Evolutionary conservation across 73 alveolate species (phyloP).

Genomic region (Diophrys sp.): DNA sequence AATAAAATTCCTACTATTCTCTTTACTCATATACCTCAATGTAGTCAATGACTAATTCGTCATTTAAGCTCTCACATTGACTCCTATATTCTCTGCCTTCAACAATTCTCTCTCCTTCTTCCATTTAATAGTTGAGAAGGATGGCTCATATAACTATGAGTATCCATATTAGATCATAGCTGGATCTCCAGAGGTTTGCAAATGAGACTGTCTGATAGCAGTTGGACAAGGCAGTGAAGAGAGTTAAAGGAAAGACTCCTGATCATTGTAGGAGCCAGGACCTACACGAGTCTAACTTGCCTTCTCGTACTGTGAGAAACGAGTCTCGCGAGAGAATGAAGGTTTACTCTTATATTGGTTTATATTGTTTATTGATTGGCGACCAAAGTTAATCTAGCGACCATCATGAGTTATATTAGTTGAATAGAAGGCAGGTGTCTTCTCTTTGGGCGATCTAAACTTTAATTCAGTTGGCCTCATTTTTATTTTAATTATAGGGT

Average conservation of each 20-base stretch:
- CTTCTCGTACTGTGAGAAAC: conserved; percentile 4
- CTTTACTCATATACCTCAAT: neutral
- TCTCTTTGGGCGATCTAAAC: conserved; percentile 53
- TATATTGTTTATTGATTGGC: neutral
- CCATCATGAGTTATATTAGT: conserved; percentile 15
- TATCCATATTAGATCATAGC: neutral
- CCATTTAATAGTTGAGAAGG: neutral
- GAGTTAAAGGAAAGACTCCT: conserved; percentile 19
- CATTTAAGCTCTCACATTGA: neutral
- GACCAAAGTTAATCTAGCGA: neutral
- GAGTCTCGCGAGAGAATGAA: neutral
- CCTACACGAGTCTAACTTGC: conserved; percentile 12
- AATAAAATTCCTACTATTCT: no score
- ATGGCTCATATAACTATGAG: neutral
- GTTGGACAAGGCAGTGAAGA: conserved; percentile 35
- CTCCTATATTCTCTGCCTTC: neutral
- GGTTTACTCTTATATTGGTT: neutral
- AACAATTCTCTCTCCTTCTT: neutral
- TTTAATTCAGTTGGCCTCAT: conserved; percentile 54
- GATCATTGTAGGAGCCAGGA: conserved; percentile 59
- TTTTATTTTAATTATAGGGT: conserved; percentile 4
- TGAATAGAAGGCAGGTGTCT: conserved; percentile 50
- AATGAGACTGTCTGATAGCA: neutral
- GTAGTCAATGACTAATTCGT: neutral
- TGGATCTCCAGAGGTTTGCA: neutral